A percentile compares a stretch with the other conserved stretches of the same genome.
Evolutionary conservation across 2,329 filamentous ascomycete genomes (phyloP).

Genomic region (Verticillium isaacii): DNA sequence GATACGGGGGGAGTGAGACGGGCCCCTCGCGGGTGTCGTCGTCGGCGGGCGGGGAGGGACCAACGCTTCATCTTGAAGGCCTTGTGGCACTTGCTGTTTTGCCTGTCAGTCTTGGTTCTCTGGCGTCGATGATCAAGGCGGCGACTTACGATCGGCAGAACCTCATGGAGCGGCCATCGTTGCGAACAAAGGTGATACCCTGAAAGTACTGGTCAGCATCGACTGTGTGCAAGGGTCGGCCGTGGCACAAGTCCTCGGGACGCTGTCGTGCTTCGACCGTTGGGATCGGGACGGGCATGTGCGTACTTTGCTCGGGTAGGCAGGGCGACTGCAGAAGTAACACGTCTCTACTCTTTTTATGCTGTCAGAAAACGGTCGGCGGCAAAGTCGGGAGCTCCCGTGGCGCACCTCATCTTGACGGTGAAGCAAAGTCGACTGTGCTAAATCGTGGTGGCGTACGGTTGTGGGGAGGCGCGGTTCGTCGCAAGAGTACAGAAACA

Average conservation of each 20-base stretch:
- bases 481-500: background rate
- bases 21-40: background rate
- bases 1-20: background rate
- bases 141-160: conserved; percentile 51
- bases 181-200: conserved; percentile 38
- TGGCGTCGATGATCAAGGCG: background rate
- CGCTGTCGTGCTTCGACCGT: background rate
- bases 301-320: conserved; percentile 41
- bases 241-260: background rate
- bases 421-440: background rate
- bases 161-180: conserved; percentile 45
- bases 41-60: background rate
- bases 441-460: background rate
- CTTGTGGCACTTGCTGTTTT: conserved; percentile 2
- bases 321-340: conserved; percentile 42
- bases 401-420: conserved; percentile 12
- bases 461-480: background rate
- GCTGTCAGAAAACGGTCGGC: background rate
- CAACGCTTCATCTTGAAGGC: conserved; percentile 87
- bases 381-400: background rate
- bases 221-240: background rate
- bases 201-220: conserved; percentile 18
- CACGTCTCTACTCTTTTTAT: conserved; percentile 36
- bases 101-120: background rate
- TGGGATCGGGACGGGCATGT: conserved; percentile 36